These are phyloP conservation scores for Scheffersomyces lignicola DNA, from an alignment of 1,139 yeast species.

Conservation along the genomic window DNA sequence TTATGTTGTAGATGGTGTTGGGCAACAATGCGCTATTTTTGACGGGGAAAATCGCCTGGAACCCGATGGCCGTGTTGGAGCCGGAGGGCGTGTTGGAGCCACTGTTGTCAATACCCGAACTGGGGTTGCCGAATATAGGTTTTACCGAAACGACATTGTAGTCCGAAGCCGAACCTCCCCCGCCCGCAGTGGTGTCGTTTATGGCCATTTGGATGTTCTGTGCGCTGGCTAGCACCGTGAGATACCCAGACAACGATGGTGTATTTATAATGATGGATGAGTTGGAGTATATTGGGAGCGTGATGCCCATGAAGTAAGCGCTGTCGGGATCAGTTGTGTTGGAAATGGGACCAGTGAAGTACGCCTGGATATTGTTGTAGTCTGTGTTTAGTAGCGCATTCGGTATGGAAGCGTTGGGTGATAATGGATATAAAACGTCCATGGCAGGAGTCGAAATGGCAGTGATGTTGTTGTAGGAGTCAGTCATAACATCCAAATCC, in stretches of 20 bases:
- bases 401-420: conserved; percentile 46
- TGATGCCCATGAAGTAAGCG: conserved; percentile 52
- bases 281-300: conserved; percentile 72
- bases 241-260: conserved; percentile 67
- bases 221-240: conserved; percentile 67
- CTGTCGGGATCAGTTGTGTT: conserved; percentile 34
- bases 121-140: conserved; percentile 24
- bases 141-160: conserved; percentile 35
- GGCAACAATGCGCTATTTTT: conserved; percentile 17
- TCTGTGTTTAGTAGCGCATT: conserved; percentile 16
- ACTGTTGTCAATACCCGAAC: conserved; percentile 13
- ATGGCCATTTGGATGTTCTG: conserved; percentile 50
- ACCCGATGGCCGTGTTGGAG: conserved; percentile 25
- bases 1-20: conserved; percentile 27
- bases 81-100: conserved; percentile 6
- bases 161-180: conserved; percentile 16
- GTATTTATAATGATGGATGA: conserved; percentile 63
- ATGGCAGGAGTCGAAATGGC: conserved; percentile 28
- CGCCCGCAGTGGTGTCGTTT: conserved; percentile 43
- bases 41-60: conserved; percentile 36
- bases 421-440: conserved; percentile 54
- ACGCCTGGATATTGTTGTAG: conserved; percentile 33
- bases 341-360: conserved; percentile 60
- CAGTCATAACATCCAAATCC: conserved; percentile 37
- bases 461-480: conserved; percentile 30